Conservation (phyloP, 768 basidiomycete genomes). For the Kwoniella dendrophila region DNA sequence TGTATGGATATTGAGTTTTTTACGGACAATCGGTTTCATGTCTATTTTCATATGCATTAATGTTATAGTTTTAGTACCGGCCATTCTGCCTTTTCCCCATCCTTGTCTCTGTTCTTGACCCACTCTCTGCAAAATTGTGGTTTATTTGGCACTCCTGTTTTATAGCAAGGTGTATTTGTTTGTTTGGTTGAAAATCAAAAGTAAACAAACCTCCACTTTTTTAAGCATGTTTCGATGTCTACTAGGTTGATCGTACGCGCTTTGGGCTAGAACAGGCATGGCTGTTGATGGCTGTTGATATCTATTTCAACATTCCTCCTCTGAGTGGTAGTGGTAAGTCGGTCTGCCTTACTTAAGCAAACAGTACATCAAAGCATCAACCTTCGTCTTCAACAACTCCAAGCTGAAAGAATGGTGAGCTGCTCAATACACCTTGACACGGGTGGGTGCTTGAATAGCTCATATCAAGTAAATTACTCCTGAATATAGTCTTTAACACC, state of each 20-base stretch:
- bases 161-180: neutral
- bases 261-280: neutral
- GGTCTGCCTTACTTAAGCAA: neutral
- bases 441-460: neutral
- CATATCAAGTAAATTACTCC: neutral
- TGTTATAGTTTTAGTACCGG: no score
- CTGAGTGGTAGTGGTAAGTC: neutral
- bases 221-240: neutral
- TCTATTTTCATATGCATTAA: neutral
- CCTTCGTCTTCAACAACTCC: neutral
- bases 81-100: no score
- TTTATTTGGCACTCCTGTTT: no score
- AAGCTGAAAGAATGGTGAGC: neutral
- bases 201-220: slow-evolving; percentile 10
- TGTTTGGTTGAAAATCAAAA: neutral
- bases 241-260: neutral
- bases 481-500: slow-evolving; percentile 47
- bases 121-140: no score
- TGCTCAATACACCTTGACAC: neutral
- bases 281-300: neutral
- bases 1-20: no score
- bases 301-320: slow-evolving; percentile 2
- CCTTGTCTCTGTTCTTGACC: no score
- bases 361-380: no score
- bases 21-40: no score